These are phyloP conservation scores for Coemansia sp. DNA, from an alignment of 192 early-diverging fungal genomes.

Conservation along the genomic window DNA sequence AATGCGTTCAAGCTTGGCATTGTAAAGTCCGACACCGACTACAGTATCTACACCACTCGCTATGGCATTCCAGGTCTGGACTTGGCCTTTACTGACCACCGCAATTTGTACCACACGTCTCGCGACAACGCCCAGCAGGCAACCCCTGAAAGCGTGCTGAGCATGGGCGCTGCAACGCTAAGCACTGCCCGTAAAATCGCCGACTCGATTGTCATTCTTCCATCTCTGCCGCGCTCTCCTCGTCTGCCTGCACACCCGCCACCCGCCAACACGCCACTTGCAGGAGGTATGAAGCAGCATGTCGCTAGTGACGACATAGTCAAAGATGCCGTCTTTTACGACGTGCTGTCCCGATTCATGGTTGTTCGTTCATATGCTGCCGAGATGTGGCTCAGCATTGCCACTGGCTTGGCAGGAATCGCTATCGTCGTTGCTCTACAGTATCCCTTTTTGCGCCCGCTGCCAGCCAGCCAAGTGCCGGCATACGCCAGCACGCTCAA, in stretches of 20 bases:
- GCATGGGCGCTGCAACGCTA: constrained; percentile 69
- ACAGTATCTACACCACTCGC: constrained; percentile 61
- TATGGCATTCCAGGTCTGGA: constrained; percentile 69
- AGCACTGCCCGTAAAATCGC: constrained; percentile 58
- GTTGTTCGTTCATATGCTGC: constrained; percentile 48
- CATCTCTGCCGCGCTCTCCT: constrained; percentile 31
- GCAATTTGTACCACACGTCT: constrained; percentile 69
- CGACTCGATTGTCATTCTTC: constrained; percentile 33
- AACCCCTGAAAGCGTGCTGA: constrained; percentile 60
- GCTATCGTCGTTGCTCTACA: constrained; percentile 30
- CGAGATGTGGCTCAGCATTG: constrained; percentile 35
- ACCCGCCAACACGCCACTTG: neutral
- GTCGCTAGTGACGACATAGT: constrained; percentile 9
- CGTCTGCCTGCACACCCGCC: constrained; percentile 32
- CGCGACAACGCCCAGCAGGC: constrained; percentile 62
- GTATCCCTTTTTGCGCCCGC: constrained; percentile 43
- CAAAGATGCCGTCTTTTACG: constrained; percentile 48
- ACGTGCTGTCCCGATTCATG: constrained; percentile 44
- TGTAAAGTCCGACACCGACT: constrained; percentile 71
- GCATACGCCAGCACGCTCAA: neutral
- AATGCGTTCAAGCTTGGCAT: constrained; percentile 64
- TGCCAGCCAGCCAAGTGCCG: constrained; percentile 13
- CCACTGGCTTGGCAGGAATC: constrained; percentile 35
- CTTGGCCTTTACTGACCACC: constrained; percentile 67
- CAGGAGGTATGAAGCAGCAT: constrained; percentile 15